Evolutionary conservation across 2,329 filamentous ascomycete genomes (phyloP).

Genomic region (Alternaria burnsii): DNA sequence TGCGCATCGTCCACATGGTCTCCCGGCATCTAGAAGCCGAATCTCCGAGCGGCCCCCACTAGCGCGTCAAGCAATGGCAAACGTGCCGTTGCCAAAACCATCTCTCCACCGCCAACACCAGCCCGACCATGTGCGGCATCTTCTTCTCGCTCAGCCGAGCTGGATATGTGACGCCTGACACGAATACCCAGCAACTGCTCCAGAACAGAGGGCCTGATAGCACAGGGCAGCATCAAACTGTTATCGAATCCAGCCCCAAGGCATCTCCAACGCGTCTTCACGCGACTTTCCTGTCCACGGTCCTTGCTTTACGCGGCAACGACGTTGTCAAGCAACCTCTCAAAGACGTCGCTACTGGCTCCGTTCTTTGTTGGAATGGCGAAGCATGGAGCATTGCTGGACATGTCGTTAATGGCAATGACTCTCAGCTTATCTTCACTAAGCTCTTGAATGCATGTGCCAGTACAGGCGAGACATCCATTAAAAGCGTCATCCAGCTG

Average conservation of each 20-base stretch:
- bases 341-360: slow-evolving; percentile 63
- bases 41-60: slow-evolving; percentile 25
- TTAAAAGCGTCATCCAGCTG: slow-evolving; percentile 26
- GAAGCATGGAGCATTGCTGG: slow-evolving; percentile 84
- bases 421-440: slow-evolving; percentile 75
- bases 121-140: slow-evolving; percentile 56
- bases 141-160: slow-evolving; percentile 58
- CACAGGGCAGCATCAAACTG: slow-evolving; percentile 25
- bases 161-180: slow-evolving; percentile 33
- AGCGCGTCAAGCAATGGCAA: slow-evolving; percentile 1
- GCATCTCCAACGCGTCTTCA: slow-evolving; percentile 33
- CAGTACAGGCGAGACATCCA: slow-evolving; percentile 6
- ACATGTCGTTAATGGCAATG: slow-evolving; percentile 73
- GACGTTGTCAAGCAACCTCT: slow-evolving; percentile 78
- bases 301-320: slow-evolving; percentile 86
- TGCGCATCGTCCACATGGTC: slow-evolving; percentile 24
- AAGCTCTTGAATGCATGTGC: slow-evolving; percentile 57
- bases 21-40: slow-evolving; percentile 33
- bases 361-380: slow-evolving; percentile 93
- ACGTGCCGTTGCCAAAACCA: slow-evolving; percentile 14
- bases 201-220: slow-evolving; percentile 47
- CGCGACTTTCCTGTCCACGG: slow-evolving; percentile 79
- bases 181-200: slow-evolving; percentile 37
- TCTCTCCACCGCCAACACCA: slow-evolving; percentile 17
- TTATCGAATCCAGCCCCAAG: slow-evolving; percentile 13